A percentile compares a stretch with the other conserved stretches of the same genome.
phyloP scores from a whole-genome alignment of 129 eudicot genomes.

The Arctium minus region DNA sequence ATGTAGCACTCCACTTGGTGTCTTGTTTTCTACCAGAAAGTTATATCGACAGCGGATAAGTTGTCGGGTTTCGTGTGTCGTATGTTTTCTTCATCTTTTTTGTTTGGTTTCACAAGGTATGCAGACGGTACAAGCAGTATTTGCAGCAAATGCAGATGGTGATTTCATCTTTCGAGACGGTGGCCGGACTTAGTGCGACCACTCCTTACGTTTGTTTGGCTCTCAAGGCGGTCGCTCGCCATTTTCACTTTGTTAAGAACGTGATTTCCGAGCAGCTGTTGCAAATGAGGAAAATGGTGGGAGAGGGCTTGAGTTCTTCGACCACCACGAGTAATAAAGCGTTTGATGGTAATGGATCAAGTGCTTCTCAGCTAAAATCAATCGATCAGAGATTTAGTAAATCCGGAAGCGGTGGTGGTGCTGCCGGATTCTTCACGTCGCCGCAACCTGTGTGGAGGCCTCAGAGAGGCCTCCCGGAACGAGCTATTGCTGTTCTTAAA shows the following conservation, averaged over 20 bases:
- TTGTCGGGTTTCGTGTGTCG: neutral
- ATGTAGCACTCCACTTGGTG: slow-evolving; percentile 17
- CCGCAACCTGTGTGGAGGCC: slow-evolving; percentile 87
- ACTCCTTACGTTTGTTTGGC: slow-evolving; percentile 71
- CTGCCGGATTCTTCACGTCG: slow-evolving; percentile 36
- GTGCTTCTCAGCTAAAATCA: slow-evolving; percentile 35
- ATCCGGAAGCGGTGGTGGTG: slow-evolving; percentile 23
- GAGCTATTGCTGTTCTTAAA: slow-evolving; percentile 73
- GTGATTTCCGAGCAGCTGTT: slow-evolving; percentile 63
- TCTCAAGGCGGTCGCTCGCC: slow-evolving; percentile 57
- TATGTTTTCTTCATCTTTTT: neutral
- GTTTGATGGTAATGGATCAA: slow-evolving; percentile 33
- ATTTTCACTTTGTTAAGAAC: slow-evolving; percentile 61
- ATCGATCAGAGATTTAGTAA: slow-evolving; percentile 34
- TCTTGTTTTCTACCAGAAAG: neutral
- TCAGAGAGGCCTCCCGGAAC: slow-evolving; percentile 91
- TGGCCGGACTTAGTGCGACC: slow-evolving; percentile 71
- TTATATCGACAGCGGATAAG: neutral
- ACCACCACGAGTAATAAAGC: slow-evolving; percentile 32
- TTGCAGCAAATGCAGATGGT: slow-evolving; percentile 90
- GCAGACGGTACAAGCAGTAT: slow-evolving; percentile 81
- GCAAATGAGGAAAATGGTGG: slow-evolving; percentile 35
- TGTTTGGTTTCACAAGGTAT: slow-evolving; percentile 39
- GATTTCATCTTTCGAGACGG: slow-evolving; percentile 71
- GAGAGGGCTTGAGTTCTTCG: slow-evolving; percentile 50